Evolutionary conservation across 495 filamentous ascomycete species (phyloP), one percentile per base, ranked within the genome.

Genomic region (Sordaria brevicollis): DNA sequence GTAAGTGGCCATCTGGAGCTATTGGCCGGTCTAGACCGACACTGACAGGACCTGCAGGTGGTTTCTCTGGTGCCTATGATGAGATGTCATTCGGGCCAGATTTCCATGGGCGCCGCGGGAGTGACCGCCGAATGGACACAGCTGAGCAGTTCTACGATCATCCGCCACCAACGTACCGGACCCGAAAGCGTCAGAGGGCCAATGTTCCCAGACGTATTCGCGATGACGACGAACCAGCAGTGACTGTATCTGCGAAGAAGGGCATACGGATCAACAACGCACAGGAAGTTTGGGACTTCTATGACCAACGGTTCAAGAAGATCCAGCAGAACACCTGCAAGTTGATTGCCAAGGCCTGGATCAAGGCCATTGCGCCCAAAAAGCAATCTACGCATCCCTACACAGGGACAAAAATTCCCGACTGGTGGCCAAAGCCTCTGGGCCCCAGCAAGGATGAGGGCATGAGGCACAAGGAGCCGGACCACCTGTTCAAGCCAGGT

Each of bases 311-410:
- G 0, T 89, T 94, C 71, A 86, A 86, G 68, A 84, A 83, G 35
- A 81, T 92, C 67, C 91, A 94, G 74, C 92, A 96, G 75, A 84
- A 87, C 7, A 87, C 89, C 65, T 90, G 90, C 79, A 91, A 92
- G 73, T 79, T 86, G 19, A 87, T 96, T 36, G 87, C 87, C 9
- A 96, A 94, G 77, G 89, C 86, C 4, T 94, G 93, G 80, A 90
- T 97, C 73, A 93, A 91, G 74, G 84, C 89, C 17, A 89, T 96
- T 3, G 91, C 93, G 66, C 91, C 93, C 0, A 92, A 91, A 71
- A 97, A 97, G 77, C 93, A 96, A 76, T 88, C 89, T 0, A 89
- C 85, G 57, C 88, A 91, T 72, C 94, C 94, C 0, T 97, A 97
- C 78, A 93, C 90, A 31, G 84, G 87, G 19, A 85, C 89, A 3